Conservation (phyloP, 2,329 filamentous ascomycete species). For the Drechslera avenae region DNA sequence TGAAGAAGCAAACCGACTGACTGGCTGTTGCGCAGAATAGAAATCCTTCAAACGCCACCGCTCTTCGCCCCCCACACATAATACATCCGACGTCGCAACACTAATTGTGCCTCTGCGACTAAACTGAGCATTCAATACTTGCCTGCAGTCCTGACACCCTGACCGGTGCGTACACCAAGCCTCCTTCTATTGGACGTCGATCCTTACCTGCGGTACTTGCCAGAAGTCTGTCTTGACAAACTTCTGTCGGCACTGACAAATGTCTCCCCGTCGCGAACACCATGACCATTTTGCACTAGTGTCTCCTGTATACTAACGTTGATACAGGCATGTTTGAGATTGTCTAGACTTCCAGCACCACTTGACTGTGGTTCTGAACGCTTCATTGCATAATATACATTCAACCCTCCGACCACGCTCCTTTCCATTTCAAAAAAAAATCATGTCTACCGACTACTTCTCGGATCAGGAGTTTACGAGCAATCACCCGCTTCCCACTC, state of each 20-base stretch:
- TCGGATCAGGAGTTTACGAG: conserved; percentile 51
- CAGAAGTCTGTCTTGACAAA: too few species aligned
- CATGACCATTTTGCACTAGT: too few species aligned
- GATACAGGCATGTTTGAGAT: conserved; percentile 38
- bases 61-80: background rate
- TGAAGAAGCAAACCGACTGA: conserved; percentile 1
- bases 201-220: too few species aligned
- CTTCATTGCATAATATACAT: background rate
- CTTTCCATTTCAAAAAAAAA: too few species aligned
- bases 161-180: conserved; percentile 13
- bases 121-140: background rate
- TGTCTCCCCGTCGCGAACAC: too few species aligned
- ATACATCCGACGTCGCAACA: conserved; percentile 1
- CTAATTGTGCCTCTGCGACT: background rate
- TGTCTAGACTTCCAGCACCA: conserved; percentile 25
- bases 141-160: background rate
- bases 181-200: background rate
- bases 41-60: background rate
- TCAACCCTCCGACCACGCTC: background rate
- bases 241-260: too few species aligned
- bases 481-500: conserved; percentile 67
- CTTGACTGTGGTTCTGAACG: conserved; percentile 36
- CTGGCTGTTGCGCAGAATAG: conserved; percentile 11
- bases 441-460: conserved; percentile 55
- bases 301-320: conserved; percentile 11